A percentile compares a stretch with the other conserved stretches of the same genome.
Conservation (phyloP, 441 rosid species). For the Corymbia citriodora region DNA sequence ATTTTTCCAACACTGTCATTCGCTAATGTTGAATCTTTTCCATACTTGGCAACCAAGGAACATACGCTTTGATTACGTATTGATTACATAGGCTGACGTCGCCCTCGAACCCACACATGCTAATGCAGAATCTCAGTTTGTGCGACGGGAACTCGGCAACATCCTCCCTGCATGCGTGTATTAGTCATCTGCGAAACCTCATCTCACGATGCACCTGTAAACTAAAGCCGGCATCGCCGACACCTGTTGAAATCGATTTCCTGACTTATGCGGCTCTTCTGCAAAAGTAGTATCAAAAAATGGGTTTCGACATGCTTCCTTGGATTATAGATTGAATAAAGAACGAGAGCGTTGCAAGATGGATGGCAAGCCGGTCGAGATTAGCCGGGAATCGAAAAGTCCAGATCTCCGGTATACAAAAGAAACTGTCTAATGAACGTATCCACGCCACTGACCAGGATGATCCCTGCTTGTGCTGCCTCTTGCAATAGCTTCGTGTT, state of each 20-base stretch:
- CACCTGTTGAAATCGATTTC: not conserved
- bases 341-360: not conserved
- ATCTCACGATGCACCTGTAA: not conserved
- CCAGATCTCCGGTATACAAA: not conserved
- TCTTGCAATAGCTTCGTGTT: constrained; percentile 20
- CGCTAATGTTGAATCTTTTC: not conserved
- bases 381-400: not conserved
- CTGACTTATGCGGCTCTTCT: too few species aligned
- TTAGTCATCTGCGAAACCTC: not conserved
- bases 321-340: not conserved
- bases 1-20: constrained; percentile 11
- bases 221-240: too few species aligned
- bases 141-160: not conserved
- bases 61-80: not conserved
- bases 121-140: not conserved
- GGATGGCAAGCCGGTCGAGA: not conserved
- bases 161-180: not conserved
- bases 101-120: not conserved
- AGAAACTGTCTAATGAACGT: constrained; percentile 23
- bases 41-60: not conserved
- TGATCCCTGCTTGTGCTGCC: constrained; percentile 20
- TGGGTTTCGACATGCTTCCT: too few species aligned
- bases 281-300: not conserved
- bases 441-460: constrained; percentile 21
- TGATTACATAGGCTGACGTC: not conserved